A percentile compares a stretch with the other conserved stretches of the same genome.
Evolutionary conservation across 768 basidiomycete genomes (phyloP).

Genomic region (Hydnomerulius pinastri): DNA sequence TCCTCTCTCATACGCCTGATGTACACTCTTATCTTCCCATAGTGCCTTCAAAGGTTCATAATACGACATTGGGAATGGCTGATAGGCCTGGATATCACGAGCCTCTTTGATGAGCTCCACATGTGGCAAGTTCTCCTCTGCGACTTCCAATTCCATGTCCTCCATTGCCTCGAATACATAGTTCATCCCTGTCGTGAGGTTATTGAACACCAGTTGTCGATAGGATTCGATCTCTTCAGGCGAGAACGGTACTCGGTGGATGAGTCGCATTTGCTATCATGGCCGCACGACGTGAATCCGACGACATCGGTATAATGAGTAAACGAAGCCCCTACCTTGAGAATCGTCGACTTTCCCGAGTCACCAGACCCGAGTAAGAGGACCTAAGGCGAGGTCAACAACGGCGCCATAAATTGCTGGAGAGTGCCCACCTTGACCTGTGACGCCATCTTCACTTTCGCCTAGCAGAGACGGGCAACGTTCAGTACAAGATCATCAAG

Average conservation of each 20-base stretch:
- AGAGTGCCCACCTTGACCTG: conserved; percentile 76
- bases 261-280: conserved; percentile 90
- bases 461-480: conserved; percentile 43
- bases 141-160: conserved; percentile 79
- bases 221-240: conserved; percentile 83
- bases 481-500: background rate
- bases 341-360: conserved; percentile 89
- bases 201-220: conserved; percentile 91
- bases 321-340: conserved; percentile 65
- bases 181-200: conserved; percentile 83
- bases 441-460: conserved; percentile 65
- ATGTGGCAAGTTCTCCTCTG: conserved; percentile 57
- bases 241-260: conserved; percentile 86
- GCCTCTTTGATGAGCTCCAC: conserved; percentile 68
- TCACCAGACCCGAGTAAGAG: conserved; percentile 91
- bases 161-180: conserved; percentile 87
- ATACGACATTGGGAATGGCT: conserved; percentile 74
- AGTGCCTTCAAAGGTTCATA: conserved; percentile 66
- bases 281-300: conserved; percentile 3
- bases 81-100: conserved; percentile 73
- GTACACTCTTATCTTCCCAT: conserved; percentile 78
- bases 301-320: background rate
- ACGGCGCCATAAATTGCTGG: background rate
- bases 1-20: conserved; percentile 74
- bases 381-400: conserved; percentile 47